Evolutionary conservation across 768 basidiomycete genomes (phyloP).

Genomic region (Lactarius sp.): DNA sequence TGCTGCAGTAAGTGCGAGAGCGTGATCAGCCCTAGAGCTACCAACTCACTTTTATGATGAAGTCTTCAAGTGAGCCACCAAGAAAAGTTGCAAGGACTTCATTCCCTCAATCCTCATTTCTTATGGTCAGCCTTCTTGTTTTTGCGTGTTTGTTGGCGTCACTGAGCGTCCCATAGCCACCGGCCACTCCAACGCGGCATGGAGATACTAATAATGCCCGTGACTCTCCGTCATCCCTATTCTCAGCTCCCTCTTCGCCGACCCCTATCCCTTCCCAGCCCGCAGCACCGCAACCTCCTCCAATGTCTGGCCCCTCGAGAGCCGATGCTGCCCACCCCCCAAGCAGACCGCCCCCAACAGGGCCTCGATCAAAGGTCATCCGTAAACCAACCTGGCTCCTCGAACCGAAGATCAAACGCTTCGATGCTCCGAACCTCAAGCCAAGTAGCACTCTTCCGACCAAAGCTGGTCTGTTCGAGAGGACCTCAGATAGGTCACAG

Average conservation of each 20-base stretch:
- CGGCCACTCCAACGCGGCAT: constrained; percentile 13
- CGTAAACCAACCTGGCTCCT: constrained; percentile 16
- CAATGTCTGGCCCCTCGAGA: neutral
- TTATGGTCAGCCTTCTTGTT: neutral
- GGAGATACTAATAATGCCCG: neutral
- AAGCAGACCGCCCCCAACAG: neutral
- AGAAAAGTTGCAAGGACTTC: constrained; percentile 7
- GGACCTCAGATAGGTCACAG: neutral
- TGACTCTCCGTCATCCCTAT: constrained; percentile 26
- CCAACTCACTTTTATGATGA: neutral
- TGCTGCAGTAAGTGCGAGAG: constrained; percentile 1
- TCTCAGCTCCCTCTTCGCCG: constrained; percentile 27
- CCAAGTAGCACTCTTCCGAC: constrained; percentile 22
- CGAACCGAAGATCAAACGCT: constrained; percentile 34
- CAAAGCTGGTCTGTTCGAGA: constrained; percentile 13
- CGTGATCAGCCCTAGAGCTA: neutral
- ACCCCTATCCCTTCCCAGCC: neutral
- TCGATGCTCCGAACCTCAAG: constrained; percentile 26
- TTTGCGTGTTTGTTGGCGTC: neutral
- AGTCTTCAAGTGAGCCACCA: neutral
- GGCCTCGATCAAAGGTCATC: neutral
- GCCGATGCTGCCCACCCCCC: neutral
- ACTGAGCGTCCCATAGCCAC: constrained; percentile 12
- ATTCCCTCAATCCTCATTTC: neutral
- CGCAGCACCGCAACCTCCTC: neutral